phyloP scores from a whole-genome alignment of 371 early-diverging fungal genomes.

The Saksenaea vasiformis region DNA sequence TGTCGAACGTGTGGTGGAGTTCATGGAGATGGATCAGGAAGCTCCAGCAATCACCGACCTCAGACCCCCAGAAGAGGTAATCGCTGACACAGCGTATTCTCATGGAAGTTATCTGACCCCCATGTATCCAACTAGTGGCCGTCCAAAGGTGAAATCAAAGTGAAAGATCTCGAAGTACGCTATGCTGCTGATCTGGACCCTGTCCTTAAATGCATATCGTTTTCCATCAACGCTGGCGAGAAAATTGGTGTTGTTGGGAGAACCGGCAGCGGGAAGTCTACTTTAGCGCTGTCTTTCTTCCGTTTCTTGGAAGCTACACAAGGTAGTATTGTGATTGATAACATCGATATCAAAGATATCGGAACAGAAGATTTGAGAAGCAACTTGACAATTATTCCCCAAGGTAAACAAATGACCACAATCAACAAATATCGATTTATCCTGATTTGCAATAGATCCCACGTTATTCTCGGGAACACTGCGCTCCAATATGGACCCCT shows the following conservation, averaged over 20 bases:
- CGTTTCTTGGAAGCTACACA: slow-evolving; percentile 70
- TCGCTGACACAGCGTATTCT: background rate
- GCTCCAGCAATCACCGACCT: slow-evolving; percentile 45
- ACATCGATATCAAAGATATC: slow-evolving; percentile 71
- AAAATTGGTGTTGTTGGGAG: slow-evolving; percentile 72
- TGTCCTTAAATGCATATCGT: slow-evolving; percentile 58
- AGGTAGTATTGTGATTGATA: slow-evolving; percentile 76
- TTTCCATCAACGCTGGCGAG: slow-evolving; percentile 52
- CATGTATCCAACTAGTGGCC: slow-evolving; percentile 56
- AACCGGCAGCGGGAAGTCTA: slow-evolving; percentile 80
- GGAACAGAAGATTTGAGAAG: slow-evolving; percentile 72
- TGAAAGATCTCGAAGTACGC: slow-evolving; percentile 55
- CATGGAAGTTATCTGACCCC: background rate
- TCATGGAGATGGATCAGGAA: slow-evolving; percentile 66
- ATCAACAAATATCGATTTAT: background rate
- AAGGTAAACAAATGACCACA: slow-evolving; percentile 30
- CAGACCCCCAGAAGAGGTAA: slow-evolving; percentile 46
- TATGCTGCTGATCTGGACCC: slow-evolving; percentile 64
- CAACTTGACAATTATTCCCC: slow-evolving; percentile 75
- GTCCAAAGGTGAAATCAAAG: slow-evolving; percentile 59
- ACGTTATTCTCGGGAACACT: slow-evolving; percentile 69
- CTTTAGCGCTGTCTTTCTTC: slow-evolving; percentile 73
- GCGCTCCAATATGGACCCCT: slow-evolving; percentile 70
- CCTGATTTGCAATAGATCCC: slow-evolving; percentile 43
- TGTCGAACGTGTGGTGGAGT: slow-evolving; percentile 79